A percentile compares a stretch with the other conserved stretches of the same genome.
These are phyloP conservation scores for Gaultheria prostrata DNA, from an alignment of 148 eudicot species.

Conservation along the genomic window DNA sequence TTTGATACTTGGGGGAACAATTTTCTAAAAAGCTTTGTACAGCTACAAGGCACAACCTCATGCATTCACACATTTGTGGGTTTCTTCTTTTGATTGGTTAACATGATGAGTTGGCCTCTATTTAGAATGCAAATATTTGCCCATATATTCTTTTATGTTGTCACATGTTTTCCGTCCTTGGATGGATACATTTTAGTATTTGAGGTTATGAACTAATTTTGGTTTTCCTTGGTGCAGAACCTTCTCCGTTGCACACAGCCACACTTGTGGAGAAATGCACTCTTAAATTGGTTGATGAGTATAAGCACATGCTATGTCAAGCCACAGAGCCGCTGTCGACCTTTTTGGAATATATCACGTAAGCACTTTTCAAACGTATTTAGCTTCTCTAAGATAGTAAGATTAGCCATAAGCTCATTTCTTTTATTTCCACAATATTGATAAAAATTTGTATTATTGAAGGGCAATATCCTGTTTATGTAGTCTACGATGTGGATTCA, in stretches of 20 bases:
- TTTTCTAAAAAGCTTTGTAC: background rate
- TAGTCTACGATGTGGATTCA: background rate
- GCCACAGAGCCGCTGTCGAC: constrained; percentile 96
- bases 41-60: background rate
- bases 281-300: constrained; percentile 90
- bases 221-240: constrained; percentile 50
- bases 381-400: background rate
- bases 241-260: constrained; percentile 91
- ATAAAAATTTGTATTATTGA: background rate
- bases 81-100: background rate
- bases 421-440: background rate
- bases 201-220: background rate
- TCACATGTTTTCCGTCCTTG: background rate
- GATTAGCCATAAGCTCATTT: too few relatives aligned
- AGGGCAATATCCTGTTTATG: background rate
- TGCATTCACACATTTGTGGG: background rate
- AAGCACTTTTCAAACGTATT: constrained; percentile 22
- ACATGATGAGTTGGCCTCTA: background rate
- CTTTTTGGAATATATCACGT: constrained; percentile 89
- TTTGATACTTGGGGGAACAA: background rate
- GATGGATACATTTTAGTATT: background rate
- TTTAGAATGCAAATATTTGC: background rate
- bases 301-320: constrained; percentile 88
- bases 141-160: background rate
- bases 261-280: constrained; percentile 98